Percentiles rank a stretch among this genome's conserved stretches.
Conservation (phyloP, 805 yeast genomes). For the Metschnikowia picachoensis region DNA sequence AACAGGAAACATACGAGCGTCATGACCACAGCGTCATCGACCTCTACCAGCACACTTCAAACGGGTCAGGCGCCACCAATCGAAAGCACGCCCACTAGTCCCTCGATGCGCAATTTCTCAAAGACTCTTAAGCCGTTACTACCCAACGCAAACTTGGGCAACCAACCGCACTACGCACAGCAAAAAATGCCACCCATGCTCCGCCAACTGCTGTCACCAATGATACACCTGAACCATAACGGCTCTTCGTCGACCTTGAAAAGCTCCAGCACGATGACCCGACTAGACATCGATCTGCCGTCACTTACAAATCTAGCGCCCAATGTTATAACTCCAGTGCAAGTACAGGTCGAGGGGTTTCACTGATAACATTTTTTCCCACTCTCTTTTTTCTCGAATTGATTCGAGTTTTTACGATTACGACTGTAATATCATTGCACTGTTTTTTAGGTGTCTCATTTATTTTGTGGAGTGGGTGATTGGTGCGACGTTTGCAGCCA, state of each 20-base stretch:
- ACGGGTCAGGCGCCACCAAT: slow-evolving; percentile 6
- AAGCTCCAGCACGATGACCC: slow-evolving; percentile 31
- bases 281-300: slow-evolving; percentile 29
- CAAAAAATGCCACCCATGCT: slow-evolving; percentile 15
- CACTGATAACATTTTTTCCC: slow-evolving; percentile 5
- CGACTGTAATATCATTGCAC: neutral
- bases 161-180: slow-evolving; percentile 11
- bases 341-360: slow-evolving; percentile 28
- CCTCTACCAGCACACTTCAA: slow-evolving; percentile 12
- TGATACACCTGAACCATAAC: slow-evolving; percentile 17
- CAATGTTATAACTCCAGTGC: slow-evolving; percentile 38
- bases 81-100: slow-evolving; percentile 17
- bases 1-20: slow-evolving; percentile 16
- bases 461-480: no score
- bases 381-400: no score
- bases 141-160: slow-evolving; percentile 17
- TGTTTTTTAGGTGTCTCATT: no score
- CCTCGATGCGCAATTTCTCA: slow-evolving; percentile 12
- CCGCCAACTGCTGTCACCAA: slow-evolving; percentile 14
- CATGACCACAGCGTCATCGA: slow-evolving; percentile 18
- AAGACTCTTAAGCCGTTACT: slow-evolving; percentile 18
- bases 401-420: neutral
- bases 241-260: slow-evolving; percentile 25
- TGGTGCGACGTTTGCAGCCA: neutral
- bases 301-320: slow-evolving; percentile 28